These are phyloP conservation scores for Clonostachys rhizophaga DNA, from an alignment of 2,329 filamentous ascomycete species.

Conservation along the genomic window DNA sequence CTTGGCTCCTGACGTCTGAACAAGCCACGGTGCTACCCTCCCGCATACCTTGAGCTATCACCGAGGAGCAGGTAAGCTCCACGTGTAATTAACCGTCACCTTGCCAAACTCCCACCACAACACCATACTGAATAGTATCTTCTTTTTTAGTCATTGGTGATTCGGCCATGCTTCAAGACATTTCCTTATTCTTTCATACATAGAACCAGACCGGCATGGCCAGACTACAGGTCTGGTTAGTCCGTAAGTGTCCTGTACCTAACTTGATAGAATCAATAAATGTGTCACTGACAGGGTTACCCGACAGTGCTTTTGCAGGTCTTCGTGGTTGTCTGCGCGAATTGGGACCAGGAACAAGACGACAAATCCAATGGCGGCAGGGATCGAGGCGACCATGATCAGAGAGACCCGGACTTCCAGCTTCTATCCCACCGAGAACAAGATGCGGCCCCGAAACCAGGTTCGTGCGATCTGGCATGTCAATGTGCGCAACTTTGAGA, in stretches of 20 bases:
- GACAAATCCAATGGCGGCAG: slow-evolving; percentile 3
- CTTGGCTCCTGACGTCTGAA: no score
- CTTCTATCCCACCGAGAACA: background rate
- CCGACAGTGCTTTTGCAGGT: slow-evolving; percentile 42
- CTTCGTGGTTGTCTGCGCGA: slow-evolving; percentile 25
- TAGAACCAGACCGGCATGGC: slow-evolving; percentile 20
- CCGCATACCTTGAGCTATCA: no score
- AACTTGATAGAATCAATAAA: no score
- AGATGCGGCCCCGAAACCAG: background rate
- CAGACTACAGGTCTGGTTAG: slow-evolving; percentile 26
- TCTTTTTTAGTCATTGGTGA: background rate
- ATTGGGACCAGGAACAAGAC: slow-evolving; percentile 8
- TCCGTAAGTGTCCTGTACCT: slow-evolving; percentile 26
- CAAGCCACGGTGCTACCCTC: no score
- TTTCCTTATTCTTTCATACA: slow-evolving; percentile 15
- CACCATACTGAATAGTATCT: background rate
- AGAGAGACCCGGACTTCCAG: background rate
- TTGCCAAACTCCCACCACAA: background rate
- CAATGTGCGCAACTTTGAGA: no score
- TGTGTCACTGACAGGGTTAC: slow-evolving; percentile 10
- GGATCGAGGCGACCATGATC: background rate
- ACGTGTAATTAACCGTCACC: no score
- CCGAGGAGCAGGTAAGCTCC: no score
- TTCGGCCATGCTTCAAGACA: background rate
- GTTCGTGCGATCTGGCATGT: background rate